Evolutionary conservation across 106 monocot species (phyloP).

Genomic region (Iris macrosiphon): DNA sequence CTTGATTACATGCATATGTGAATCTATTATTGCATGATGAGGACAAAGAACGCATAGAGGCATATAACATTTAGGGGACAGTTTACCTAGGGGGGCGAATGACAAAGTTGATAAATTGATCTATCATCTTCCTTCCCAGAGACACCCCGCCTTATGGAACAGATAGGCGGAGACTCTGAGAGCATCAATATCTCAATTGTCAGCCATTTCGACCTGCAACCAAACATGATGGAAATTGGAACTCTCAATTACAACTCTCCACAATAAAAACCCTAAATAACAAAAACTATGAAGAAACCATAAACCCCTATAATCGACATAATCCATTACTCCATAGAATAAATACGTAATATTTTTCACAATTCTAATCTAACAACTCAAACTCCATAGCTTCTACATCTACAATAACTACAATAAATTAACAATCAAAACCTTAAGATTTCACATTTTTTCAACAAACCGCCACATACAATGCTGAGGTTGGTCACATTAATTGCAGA

Average conservation of each 20-base stretch:
- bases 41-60: no score
- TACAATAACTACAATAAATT: no score
- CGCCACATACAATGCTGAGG: no score
- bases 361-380: no score
- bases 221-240: neutral
- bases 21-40: no score
- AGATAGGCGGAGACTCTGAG: slow-evolving; percentile 11
- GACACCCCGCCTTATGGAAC: slow-evolving; percentile 7
- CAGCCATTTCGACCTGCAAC: slow-evolving; percentile 7
- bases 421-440: no score
- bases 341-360: neutral
- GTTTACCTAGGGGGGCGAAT: slow-evolving; percentile 98
- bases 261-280: neutral
- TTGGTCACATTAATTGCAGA: no score
- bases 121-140: slow-evolving; percentile 58
- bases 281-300: neutral
- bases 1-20: no score
- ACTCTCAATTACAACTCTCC: neutral
- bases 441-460: no score
- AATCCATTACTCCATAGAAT: no score
- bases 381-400: no score
- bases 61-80: slow-evolving; percentile 1
- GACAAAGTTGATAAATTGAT: slow-evolving; percentile 95
- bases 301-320: no score
- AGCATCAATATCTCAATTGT: slow-evolving; percentile 16